Conservation (phyloP, 1,139 yeast species). For the Zygosaccharomyces pseudobailii region DNA sequence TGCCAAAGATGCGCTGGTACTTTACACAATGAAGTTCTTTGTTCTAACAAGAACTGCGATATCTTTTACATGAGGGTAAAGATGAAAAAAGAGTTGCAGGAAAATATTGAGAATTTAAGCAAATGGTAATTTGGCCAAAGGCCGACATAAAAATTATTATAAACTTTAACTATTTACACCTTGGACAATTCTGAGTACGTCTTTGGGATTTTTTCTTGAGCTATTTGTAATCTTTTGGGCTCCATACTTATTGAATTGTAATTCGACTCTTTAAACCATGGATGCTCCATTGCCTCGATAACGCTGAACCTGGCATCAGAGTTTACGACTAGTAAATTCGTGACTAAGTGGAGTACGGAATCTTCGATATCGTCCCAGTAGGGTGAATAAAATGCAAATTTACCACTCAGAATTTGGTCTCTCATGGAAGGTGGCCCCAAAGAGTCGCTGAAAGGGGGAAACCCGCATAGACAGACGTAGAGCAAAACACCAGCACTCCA, state of each 20-base stretch:
- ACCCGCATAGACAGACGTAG: conserved; percentile 76
- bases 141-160: too few relatives aligned
- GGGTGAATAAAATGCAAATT: conserved; percentile 71
- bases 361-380: conserved; percentile 73
- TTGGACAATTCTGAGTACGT: conserved; percentile 32
- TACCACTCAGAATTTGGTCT: conserved; percentile 63
- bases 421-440: conserved; percentile 74
- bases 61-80: conserved; percentile 96
- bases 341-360: conserved; percentile 58
- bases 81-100: conserved; percentile 79
- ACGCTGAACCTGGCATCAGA: conserved; percentile 52
- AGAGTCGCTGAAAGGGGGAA: conserved; percentile 81
- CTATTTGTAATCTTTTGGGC: conserved; percentile 23
- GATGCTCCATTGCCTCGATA: conserved; percentile 48
- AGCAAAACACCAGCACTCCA: conserved; percentile 79
- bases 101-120: conserved; percentile 62
- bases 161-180: background rate
- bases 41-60: conserved; percentile 95
- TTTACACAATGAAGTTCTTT: conserved; percentile 88
- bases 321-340: conserved; percentile 55
- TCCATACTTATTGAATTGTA: conserved; percentile 14
- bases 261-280: conserved; percentile 44
- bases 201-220: conserved; percentile 26
- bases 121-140: conserved; percentile 44
- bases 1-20: conserved; percentile 98